phyloP scores from a whole-genome alignment of 192 early-diverging fungal genomes.

The Gamsiella multidivaricata region DNA sequence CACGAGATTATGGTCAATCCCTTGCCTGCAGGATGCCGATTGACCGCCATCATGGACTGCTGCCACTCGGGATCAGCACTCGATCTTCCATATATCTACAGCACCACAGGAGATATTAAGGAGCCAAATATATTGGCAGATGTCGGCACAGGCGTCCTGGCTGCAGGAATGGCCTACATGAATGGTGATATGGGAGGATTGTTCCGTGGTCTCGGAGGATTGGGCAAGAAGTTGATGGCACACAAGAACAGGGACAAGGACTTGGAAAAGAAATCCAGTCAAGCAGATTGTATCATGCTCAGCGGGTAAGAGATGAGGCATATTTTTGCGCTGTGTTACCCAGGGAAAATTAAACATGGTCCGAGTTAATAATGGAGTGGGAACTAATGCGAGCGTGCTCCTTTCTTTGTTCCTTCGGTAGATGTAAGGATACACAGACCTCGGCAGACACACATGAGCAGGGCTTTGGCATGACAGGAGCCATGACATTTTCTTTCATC shows the following conservation, averaged over 20 bases:
- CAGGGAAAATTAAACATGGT: too few species aligned
- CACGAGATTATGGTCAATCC: constrained; percentile 79
- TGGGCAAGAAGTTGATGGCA: constrained; percentile 57
- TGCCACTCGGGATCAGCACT: constrained; percentile 88
- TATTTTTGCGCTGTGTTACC: not conserved
- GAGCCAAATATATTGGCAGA: constrained; percentile 60
- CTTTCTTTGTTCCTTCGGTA: constrained; percentile 24
- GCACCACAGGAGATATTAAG: constrained; percentile 70
- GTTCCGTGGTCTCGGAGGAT: constrained; percentile 46
- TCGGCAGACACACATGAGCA: constrained; percentile 79
- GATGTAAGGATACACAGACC: constrained; percentile 85
- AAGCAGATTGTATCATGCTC: constrained; percentile 83
- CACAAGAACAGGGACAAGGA: constrained; percentile 11
- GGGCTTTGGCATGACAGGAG: constrained; percentile 69
- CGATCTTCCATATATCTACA: constrained; percentile 85
- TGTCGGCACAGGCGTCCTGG: constrained; percentile 58
- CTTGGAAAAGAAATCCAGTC: constrained; percentile 52
- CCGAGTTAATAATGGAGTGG: too few species aligned
- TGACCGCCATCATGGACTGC: constrained; percentile 88
- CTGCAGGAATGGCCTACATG: constrained; percentile 61
- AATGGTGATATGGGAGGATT: constrained; percentile 55
- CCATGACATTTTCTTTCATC: constrained; percentile 80
- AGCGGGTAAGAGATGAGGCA: constrained; percentile 62
- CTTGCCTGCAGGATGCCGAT: constrained; percentile 69
- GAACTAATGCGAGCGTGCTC: not conserved